These are phyloP conservation scores for Penicillium paxilli DNA, from an alignment of 495 filamentous ascomycete genomes.

Conservation along the genomic window DNA sequence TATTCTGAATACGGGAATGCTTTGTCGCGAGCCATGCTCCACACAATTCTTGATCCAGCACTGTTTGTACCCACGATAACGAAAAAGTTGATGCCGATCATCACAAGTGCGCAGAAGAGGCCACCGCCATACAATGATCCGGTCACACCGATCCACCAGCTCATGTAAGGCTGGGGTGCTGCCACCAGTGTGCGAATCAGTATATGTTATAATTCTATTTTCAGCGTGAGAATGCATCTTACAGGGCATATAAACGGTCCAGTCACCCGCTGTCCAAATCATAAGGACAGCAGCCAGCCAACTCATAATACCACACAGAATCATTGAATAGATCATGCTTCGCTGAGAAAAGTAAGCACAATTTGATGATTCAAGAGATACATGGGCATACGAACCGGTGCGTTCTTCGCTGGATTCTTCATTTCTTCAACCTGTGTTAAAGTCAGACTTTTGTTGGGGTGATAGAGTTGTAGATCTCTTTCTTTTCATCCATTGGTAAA, in stretches of 20 bases:
- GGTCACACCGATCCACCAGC: not conserved
- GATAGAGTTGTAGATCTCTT: not conserved
- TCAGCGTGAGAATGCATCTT: not conserved
- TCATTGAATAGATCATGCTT: not conserved
- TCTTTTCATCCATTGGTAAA: not conserved
- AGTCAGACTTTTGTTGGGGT: not conserved
- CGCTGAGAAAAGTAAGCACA: not conserved
- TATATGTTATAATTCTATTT: not conserved
- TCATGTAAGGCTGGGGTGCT: not conserved
- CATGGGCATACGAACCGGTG: not conserved
- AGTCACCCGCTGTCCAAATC: not conserved
- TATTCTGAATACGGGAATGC: not conserved
- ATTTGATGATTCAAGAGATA: too few relatives aligned
- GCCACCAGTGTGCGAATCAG: too few relatives aligned
- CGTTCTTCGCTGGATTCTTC: not conserved
- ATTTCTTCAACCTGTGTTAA: not conserved
- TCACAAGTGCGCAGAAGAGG: not conserved
- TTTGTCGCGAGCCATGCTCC: not conserved
- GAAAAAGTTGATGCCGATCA: not conserved
- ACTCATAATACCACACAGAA: not conserved
- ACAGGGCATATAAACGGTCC: not conserved
- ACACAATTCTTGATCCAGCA: not conserved
- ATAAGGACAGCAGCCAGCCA: not conserved
- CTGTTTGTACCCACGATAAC: not conserved
- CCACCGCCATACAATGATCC: not conserved